A percentile compares a stretch with the other conserved stretches of the same genome.
Evolutionary conservation across 2,329 filamentous ascomycete species (phyloP).

Genomic region (Phyllosticta ampelicida): DNA sequence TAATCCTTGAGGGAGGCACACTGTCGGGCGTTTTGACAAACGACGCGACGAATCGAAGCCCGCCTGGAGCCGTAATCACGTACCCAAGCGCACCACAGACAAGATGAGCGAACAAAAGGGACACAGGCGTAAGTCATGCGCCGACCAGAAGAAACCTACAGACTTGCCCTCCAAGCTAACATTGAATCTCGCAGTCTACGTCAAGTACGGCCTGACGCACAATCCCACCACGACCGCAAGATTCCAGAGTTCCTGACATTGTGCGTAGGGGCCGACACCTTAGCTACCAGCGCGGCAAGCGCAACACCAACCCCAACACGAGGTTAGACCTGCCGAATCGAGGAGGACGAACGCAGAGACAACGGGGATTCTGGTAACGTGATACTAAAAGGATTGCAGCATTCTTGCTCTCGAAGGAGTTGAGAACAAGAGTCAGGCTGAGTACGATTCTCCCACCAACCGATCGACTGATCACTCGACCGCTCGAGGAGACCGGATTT

Average conservation of each 20-base stretch:
- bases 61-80: background rate
- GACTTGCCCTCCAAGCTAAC: background rate
- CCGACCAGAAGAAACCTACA: background rate
- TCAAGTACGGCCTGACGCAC: conserved; percentile 3
- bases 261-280: conserved; percentile 79
- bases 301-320: conserved; percentile 79
- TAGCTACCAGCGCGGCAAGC: conserved; percentile 93
- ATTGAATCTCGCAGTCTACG: conserved; percentile 1
- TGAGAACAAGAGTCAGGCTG: conserved; percentile 77
- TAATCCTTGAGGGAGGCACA: too few relatives aligned
- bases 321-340: conserved; percentile 21
- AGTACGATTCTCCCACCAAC: conserved; percentile 39
- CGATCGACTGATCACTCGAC: background rate
- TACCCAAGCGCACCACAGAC: background rate
- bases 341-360: background rate
- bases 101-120: background rate
- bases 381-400: conserved; percentile 29
- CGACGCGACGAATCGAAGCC: background rate
- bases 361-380: conserved; percentile 6
- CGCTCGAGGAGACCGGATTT: conserved; percentile 6
- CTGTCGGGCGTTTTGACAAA: background rate
- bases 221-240: background rate
- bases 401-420: conserved; percentile 99
- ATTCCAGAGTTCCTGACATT: background rate
- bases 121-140: background rate